Percentiles rank a stretch among this genome's conserved stretches.
Conservation (phyloP, 73 alveolate species). For the Effrenium voratum region DNA sequence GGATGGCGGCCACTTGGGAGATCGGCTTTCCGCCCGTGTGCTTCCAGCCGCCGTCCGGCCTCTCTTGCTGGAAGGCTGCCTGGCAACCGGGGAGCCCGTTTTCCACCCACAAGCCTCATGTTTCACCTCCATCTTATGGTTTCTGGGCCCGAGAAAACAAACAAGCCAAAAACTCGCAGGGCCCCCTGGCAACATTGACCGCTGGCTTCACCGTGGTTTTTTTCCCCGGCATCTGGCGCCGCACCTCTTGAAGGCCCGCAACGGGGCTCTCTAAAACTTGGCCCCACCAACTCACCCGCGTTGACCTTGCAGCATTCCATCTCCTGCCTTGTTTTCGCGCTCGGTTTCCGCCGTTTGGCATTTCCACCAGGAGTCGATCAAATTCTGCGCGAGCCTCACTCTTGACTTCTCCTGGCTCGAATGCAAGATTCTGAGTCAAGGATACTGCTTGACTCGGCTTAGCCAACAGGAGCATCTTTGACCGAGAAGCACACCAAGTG, state of each 20-base stretch:
- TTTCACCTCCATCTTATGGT: too few relatives aligned
- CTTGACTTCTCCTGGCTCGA: conserved; percentile 33
- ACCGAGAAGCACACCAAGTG: background rate
- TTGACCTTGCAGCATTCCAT: background rate
- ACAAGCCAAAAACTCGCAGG: too few relatives aligned
- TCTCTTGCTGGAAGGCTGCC: conserved; percentile 92
- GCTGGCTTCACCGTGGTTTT: too few relatives aligned
- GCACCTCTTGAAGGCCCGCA: too few relatives aligned
- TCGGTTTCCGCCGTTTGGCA: conserved; percentile 5
- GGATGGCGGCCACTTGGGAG: conserved; percentile 22
- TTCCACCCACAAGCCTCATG: too few relatives aligned
- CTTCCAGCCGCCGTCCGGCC: conserved; percentile 92
- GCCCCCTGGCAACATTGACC: too few relatives aligned
- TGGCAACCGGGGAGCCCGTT: background rate
- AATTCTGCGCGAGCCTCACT: conserved; percentile 51
- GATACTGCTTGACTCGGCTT: background rate
- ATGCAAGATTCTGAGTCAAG: background rate
- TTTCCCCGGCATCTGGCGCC: too few relatives aligned
- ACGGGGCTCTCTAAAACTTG: too few relatives aligned
- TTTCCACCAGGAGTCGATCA: conserved; percentile 44
- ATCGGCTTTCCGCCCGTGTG: conserved; percentile 66
- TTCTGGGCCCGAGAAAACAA: too few relatives aligned
- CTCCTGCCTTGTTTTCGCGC: conserved; percentile 49
- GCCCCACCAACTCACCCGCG: too few relatives aligned
- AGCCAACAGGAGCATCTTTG: background rate